phyloP scores from a whole-genome alignment of 2,329 filamentous ascomycete genomes.

The Geosmithia putterillii region DNA sequence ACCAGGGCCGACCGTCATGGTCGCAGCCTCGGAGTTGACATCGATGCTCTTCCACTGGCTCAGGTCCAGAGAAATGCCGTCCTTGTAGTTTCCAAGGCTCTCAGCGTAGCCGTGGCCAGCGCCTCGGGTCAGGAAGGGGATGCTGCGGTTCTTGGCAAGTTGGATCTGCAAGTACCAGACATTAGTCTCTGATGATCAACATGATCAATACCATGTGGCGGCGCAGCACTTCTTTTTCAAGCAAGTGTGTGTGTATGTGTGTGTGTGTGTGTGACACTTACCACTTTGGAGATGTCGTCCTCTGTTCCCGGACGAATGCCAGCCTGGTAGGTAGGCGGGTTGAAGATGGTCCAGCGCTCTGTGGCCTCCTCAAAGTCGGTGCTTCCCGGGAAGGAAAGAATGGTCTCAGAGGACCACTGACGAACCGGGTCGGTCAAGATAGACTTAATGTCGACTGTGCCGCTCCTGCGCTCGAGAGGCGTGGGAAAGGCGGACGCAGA shows the following conservation, averaged over 20 bases:
- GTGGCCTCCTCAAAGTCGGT: background rate
- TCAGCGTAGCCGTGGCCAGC: constrained; percentile 5
- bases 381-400: background rate
- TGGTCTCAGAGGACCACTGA: background rate
- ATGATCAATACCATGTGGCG: too few relatives aligned
- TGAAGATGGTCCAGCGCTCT: background rate
- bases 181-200: background rate
- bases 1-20: constrained; percentile 3
- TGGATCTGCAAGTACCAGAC: constrained; percentile 6
- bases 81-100: constrained; percentile 1
- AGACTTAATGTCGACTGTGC: background rate
- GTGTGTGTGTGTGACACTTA: constrained; percentile 7
- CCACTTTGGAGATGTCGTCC: background rate
- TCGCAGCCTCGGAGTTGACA: background rate
- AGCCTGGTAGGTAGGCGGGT: background rate
- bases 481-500: background rate
- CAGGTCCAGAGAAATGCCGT: constrained; percentile 6
- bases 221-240: too few relatives aligned
- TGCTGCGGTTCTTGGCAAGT: constrained; percentile 3
- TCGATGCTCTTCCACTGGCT: constrained; percentile 5
- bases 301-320: background rate
- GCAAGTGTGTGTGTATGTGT: too few relatives aligned
- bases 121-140: constrained; percentile 7
- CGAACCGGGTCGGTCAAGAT: background rate
- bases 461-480: background rate